Evolutionary conservation across 495 filamentous ascomycete genomes (phyloP).

Genomic region (Hyaloscypha variabilis): DNA sequence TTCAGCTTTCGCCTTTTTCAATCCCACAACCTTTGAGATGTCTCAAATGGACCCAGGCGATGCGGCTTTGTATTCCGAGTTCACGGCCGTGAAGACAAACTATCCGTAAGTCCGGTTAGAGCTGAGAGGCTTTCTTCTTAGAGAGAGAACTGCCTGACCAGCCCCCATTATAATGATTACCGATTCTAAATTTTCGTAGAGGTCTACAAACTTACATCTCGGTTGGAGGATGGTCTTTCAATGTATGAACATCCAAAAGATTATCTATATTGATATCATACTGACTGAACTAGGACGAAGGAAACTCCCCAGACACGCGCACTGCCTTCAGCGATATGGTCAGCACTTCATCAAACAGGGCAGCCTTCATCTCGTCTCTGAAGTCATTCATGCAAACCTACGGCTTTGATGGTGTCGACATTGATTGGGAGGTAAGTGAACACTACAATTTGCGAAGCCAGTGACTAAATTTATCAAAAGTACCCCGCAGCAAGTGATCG

Average conservation of each 20-base stretch:
- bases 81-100: conserved; percentile 18
- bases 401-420: conserved; percentile 57
- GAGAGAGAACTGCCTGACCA: too few relatives aligned
- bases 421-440: conserved; percentile 40
- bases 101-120: conserved; percentile 10
- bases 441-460: conserved; percentile 45
- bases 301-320: conserved; percentile 11
- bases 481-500: conserved; percentile 54
- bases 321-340: conserved; percentile 39
- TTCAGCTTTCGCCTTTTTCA: conserved; percentile 24
- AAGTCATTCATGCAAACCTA: conserved; percentile 45
- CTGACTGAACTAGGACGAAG: conserved; percentile 7
- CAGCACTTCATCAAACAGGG: conserved; percentile 31
- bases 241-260: conserved; percentile 14
- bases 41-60: conserved; percentile 13
- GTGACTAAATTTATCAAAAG: conserved; percentile 21
- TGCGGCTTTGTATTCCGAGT: conserved; percentile 2
- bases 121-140: conserved; percentile 1
- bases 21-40: conserved; percentile 22
- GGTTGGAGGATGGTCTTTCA: conserved; percentile 50
- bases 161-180: too few relatives aligned
- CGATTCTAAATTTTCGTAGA: background rate
- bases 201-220: conserved; percentile 40
- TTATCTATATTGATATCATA: background rate
- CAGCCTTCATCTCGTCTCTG: conserved; percentile 44